phyloP scores from a whole-genome alignment of 2,329 filamentous ascomycete genomes.

The Pseudocercospora pini-densiflorae region DNA sequence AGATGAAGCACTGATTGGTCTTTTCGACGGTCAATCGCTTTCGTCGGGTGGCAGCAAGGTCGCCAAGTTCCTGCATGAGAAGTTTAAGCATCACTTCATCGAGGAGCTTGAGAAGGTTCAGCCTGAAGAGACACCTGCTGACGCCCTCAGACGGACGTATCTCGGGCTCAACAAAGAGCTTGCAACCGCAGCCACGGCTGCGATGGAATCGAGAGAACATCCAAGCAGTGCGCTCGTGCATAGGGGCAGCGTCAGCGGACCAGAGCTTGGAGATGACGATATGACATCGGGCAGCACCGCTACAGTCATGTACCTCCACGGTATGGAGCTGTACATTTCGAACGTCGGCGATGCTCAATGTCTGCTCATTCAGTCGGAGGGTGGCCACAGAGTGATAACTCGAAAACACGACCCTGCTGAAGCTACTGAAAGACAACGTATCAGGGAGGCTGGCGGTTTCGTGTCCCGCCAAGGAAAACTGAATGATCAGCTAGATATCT shows the following conservation, averaged over 20 bases:
- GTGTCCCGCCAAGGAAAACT: constrained; percentile 93
- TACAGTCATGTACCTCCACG: constrained; percentile 86
- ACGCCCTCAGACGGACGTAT: constrained; percentile 86
- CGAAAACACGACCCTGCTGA: constrained; percentile 93
- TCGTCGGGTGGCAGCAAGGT: constrained; percentile 92
- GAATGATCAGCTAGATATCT: constrained; percentile 90
- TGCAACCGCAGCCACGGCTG: constrained; percentile 79
- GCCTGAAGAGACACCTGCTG: constrained; percentile 72
- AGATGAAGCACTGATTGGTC: constrained; percentile 85
- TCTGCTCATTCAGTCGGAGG: constrained; percentile 90
- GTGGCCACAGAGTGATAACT: constrained; percentile 80
- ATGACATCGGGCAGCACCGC: constrained; percentile 88
- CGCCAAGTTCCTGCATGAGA: constrained; percentile 94
- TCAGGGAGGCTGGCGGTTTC: constrained; percentile 92
- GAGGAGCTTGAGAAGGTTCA: constrained; percentile 77
- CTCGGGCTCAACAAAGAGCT: constrained; percentile 91
- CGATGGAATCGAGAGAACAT: constrained; percentile 73
- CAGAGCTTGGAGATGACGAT: constrained; percentile 86
- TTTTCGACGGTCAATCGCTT: constrained; percentile 93
- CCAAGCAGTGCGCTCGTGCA: constrained; percentile 59
- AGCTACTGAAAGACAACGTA: constrained; percentile 79
- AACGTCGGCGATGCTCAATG: constrained; percentile 96
- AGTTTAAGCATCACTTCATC: constrained; percentile 84
- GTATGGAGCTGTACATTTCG: constrained; percentile 88
- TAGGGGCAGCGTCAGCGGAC: constrained; percentile 71